Conservation (phyloP, 176 grass and related monocot genomes). For the Thinopyrum elongatum region DNA sequence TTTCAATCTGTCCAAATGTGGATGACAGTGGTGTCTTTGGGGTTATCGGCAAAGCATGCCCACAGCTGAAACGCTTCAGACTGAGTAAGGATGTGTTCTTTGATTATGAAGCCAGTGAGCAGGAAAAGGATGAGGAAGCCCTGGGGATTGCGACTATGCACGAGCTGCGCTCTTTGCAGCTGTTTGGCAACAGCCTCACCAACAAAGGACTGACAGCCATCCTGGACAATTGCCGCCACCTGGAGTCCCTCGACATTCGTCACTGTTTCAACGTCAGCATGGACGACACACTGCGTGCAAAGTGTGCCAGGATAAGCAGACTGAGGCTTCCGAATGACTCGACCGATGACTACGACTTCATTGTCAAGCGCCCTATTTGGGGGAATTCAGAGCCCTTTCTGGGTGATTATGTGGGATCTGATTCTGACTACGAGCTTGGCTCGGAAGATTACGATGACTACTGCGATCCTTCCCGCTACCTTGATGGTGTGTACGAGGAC, state of each 20-base stretch:
- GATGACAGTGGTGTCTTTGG: neutral
- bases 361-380: neutral
- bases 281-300: neutral
- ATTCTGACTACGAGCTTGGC: neutral
- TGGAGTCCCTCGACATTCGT: neutral
- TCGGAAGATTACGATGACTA: neutral
- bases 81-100: neutral
- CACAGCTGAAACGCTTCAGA: neutral
- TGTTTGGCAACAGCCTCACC: neutral
- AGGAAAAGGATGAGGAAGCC: neutral
- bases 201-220: neutral
- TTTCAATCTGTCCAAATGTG: neutral
- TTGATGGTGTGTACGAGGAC: neutral
- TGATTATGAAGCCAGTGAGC: neutral
- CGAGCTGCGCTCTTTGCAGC: neutral
- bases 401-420: neutral
- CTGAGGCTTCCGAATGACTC: neutral
- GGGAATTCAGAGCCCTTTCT: neutral
- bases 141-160: constrained; percentile 2
- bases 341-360: neutral
- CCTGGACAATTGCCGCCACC: neutral
- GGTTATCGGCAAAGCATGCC: neutral
- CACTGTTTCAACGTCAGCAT: neutral
- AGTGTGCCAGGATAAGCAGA: constrained; percentile 1
- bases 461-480: neutral